phyloP scores from a whole-genome alignment of 495 filamentous ascomycete species.

The Hypoxylon trugodes region DNA sequence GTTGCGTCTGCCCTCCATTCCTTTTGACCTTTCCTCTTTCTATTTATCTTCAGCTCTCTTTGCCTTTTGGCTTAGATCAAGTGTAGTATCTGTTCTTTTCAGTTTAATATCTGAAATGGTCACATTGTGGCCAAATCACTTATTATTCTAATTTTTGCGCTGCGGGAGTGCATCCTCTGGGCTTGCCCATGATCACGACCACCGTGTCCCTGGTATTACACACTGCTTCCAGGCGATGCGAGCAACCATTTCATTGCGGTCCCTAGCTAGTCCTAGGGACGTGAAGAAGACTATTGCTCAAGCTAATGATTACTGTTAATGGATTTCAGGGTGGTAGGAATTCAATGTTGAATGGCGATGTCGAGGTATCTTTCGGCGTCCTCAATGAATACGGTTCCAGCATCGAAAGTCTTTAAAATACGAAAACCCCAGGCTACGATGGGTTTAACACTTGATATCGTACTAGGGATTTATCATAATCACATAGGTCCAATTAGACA shows the following conservation, averaged over 20 bases:
- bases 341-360: too few species aligned
- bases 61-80: constrained; percentile 90
- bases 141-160: constrained; percentile 55
- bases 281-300: constrained; percentile 11
- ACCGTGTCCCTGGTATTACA: constrained; percentile 79
- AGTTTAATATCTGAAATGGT: constrained; percentile 80
- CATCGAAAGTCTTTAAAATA: too few species aligned
- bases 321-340: too few species aligned
- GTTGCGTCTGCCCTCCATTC: not conserved
- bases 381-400: too few species aligned
- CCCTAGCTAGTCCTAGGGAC: constrained; percentile 17
- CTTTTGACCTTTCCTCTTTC: constrained; percentile 23
- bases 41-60: constrained; percentile 53
- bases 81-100: constrained; percentile 99
- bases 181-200: constrained; percentile 70
- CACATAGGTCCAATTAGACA: too few species aligned
- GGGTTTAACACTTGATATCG: too few species aligned
- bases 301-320: not conserved
- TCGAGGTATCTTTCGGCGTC: too few species aligned
- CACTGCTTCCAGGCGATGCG: constrained; percentile 77
- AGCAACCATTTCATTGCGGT: constrained; percentile 57
- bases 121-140: constrained; percentile 29
- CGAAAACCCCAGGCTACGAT: too few species aligned
- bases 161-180: constrained; percentile 62
- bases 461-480: too few species aligned